phyloP scores from a whole-genome alignment of 179 eudicot genomes.

The Gypsophila paniculata region DNA sequence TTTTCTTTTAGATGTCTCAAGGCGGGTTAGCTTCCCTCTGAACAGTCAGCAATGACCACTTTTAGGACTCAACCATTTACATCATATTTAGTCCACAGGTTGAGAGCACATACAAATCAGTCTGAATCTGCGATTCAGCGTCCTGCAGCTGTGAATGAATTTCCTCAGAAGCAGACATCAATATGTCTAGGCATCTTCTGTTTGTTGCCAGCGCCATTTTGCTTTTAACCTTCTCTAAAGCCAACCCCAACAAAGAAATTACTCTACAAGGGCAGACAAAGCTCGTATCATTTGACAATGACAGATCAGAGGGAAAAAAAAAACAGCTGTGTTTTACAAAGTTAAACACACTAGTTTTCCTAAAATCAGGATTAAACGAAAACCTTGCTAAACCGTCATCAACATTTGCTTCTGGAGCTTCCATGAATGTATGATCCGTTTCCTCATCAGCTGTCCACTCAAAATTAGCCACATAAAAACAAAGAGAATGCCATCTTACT shows the following conservation, averaged over 20 bases:
- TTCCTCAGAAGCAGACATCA: slow-evolving; percentile 62
- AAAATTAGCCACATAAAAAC: slow-evolving; percentile 6
- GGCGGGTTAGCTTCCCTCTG: slow-evolving; percentile 66
- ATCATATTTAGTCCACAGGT: slow-evolving; percentile 12
- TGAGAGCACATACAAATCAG: slow-evolving; percentile 55
- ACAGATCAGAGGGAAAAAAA: neutral
- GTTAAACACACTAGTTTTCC: neutral
- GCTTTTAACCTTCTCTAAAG: slow-evolving; percentile 58
- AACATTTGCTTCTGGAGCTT: slow-evolving; percentile 36
- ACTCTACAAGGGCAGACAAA: slow-evolving; percentile 45
- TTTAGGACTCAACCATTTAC: slow-evolving; percentile 12
- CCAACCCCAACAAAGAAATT: slow-evolving; percentile 50
- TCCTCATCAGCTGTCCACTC: slow-evolving; percentile 39
- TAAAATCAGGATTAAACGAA: slow-evolving; percentile 18
- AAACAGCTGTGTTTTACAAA: neutral
- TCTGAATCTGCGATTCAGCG: slow-evolving; percentile 72
- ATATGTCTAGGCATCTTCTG: slow-evolving; percentile 62
- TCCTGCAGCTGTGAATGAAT: slow-evolving; percentile 51
- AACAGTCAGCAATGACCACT: slow-evolving; percentile 30
- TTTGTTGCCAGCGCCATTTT: slow-evolving; percentile 56
- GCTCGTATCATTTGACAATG: slow-evolving; percentile 14
- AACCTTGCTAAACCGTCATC: slow-evolving; percentile 63
- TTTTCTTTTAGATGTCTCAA: slow-evolving; percentile 55
- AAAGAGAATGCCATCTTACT: slow-evolving; percentile 3
- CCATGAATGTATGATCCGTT: slow-evolving; percentile 28